phyloP scores from a whole-genome alignment of 495 filamentous ascomycete species.

The Trichoderma orchidacearum region DNA sequence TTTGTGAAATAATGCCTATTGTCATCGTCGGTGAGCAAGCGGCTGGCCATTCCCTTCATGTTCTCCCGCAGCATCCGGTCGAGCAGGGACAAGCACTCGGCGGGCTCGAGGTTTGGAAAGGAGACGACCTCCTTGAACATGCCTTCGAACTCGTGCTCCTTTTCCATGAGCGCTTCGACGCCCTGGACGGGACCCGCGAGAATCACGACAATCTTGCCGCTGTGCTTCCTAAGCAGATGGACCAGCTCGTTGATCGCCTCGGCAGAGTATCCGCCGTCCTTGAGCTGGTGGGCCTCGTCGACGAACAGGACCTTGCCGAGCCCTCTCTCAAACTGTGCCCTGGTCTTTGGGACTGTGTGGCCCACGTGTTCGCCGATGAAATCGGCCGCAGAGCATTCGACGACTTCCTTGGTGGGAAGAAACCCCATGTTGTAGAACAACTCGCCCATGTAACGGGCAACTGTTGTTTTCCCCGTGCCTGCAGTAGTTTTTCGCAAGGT shows the following conservation, averaged over 20 bases:
- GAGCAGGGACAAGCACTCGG: background rate
- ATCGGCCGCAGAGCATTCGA: conserved; percentile 48
- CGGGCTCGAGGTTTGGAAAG: background rate
- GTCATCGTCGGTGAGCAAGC: background rate
- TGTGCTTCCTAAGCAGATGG: background rate
- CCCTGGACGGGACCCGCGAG: background rate
- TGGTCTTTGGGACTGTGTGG: conserved; percentile 49
- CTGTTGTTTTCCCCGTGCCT: conserved; percentile 58
- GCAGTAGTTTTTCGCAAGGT: no score
- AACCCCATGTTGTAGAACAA: conserved; percentile 62
- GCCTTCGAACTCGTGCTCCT: background rate
- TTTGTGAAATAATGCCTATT: background rate
- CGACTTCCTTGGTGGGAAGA: conserved; percentile 35
- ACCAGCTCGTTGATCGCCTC: conserved; percentile 67
- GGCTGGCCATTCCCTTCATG: no score
- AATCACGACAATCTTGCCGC: background rate
- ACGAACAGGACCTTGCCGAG: conserved; percentile 52
- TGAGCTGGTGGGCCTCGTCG: conserved; percentile 52
- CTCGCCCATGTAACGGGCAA: conserved; percentile 55
- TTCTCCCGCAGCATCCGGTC: background rate
- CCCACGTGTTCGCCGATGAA: conserved; percentile 48
- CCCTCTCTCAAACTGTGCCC: conserved; percentile 40
- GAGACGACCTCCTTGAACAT: background rate
- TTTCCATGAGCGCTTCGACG: background rate
- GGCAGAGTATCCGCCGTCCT: conserved; percentile 41